Evolutionary conservation across 345 rosid genomes (phyloP).

Genomic region (Durio zibethinus): DNA sequence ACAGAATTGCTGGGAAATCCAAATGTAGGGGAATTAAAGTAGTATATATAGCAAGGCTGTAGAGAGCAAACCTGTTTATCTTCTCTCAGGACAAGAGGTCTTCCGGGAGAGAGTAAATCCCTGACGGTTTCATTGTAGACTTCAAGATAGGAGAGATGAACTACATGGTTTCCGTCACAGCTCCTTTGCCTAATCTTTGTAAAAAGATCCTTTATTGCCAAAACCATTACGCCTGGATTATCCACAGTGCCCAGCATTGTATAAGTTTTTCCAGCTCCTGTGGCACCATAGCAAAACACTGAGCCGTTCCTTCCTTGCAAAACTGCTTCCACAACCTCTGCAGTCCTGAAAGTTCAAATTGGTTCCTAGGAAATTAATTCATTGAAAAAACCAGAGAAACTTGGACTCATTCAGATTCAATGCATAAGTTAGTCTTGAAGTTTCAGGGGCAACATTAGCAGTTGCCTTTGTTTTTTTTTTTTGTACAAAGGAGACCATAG

Average conservation of each 20-base stretch:
- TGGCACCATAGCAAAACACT: conserved; percentile 97
- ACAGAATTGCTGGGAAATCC: neutral
- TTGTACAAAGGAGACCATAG: too few species aligned
- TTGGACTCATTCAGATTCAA: neutral
- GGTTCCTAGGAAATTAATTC: neutral
- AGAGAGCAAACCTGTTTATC: conserved; percentile 67
- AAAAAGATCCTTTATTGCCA: conserved; percentile 90
- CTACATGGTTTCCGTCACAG: conserved; percentile 79
- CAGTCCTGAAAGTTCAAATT: conserved; percentile 58
- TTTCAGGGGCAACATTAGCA: conserved; percentile 13
- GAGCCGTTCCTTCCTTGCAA: conserved; percentile 92
- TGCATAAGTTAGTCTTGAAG: neutral
- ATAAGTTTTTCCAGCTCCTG: conserved; percentile 95
- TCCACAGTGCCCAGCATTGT: conserved; percentile 90
- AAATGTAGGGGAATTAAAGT: neutral
- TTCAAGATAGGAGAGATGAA: conserved; percentile 92
- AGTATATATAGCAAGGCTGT: neutral
- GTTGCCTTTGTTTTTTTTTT: too few species aligned
- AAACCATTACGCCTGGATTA: conserved; percentile 97
- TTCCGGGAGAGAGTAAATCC: conserved; percentile 95
- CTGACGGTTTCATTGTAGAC: conserved; percentile 89
- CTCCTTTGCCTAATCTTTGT: conserved; percentile 83
- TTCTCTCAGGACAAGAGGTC: conserved; percentile 91
- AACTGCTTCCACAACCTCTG: conserved; percentile 85
- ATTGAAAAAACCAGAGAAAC: neutral